Conservation (phyloP, 1,284 basidiomycete species). For the Irpex rosettiformis region DNA sequence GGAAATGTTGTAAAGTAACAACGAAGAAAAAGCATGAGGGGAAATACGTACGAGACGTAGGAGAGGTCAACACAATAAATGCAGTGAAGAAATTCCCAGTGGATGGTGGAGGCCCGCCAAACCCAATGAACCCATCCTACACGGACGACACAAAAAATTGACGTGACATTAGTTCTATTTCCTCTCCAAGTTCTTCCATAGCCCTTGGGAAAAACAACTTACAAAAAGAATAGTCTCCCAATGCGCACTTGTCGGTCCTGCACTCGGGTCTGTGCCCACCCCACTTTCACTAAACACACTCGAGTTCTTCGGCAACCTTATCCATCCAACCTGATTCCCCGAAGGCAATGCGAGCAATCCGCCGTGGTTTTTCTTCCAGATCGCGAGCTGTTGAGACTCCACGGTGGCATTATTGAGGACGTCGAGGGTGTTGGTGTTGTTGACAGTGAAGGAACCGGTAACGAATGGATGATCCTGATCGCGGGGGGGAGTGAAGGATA, state of each 20-base stretch:
- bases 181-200: neutral
- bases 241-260: slow-evolving; percentile 17
- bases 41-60: slow-evolving; percentile 31
- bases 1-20: no score
- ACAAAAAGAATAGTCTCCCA: slow-evolving; percentile 31
- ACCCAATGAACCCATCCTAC: neutral
- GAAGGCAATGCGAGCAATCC: neutral
- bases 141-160: neutral
- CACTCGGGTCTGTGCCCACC: slow-evolving; percentile 16
- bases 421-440: slow-evolving; percentile 1
- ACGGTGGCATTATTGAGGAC: neutral
- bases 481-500: no score
- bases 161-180: no score
- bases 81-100: slow-evolving; percentile 30
- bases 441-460: neutral
- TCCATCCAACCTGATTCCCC: slow-evolving; percentile 1
- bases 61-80: slow-evolving; percentile 27
- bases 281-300: slow-evolving; percentile 12
- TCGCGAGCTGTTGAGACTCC: neutral
- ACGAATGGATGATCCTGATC: slow-evolving; percentile 16
- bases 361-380: neutral
- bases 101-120: neutral
- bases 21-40: neutral
- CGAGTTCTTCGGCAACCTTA: slow-evolving; percentile 16
- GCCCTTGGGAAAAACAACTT: neutral